Conservation (phyloP, 1,284 basidiomycete genomes). For the Wolfiporia cocos region DNA sequence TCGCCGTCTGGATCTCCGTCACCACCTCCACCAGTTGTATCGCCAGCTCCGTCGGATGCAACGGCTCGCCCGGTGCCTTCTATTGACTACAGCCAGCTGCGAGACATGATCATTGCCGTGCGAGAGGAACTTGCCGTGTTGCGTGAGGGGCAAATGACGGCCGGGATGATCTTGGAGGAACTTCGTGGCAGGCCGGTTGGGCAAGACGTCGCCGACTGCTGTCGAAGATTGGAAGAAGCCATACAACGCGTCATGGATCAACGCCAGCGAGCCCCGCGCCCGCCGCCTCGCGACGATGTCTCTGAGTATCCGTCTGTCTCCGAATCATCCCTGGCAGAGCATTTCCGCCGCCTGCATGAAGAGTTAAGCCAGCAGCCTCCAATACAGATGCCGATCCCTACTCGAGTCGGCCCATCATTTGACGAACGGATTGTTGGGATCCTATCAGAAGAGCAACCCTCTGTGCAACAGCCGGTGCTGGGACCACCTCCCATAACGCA, state of each 20-base stretch:
- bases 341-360: constrained; percentile 19
- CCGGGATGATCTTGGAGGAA: constrained; percentile 45
- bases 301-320: constrained; percentile 14
- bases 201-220: constrained; percentile 29
- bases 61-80: constrained; percentile 36
- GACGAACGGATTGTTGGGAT: constrained; percentile 58
- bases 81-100: constrained; percentile 32
- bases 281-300: constrained; percentile 15
- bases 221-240: constrained; percentile 36
- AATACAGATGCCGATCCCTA: constrained; percentile 36
- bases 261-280: constrained; percentile 8
- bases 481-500: constrained; percentile 48
- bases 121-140: constrained; percentile 45
- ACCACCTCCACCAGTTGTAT: constrained; percentile 30
- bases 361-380: constrained; percentile 21
- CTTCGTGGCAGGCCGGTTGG: constrained; percentile 24
- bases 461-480: constrained; percentile 35
- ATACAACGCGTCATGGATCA: constrained; percentile 28
- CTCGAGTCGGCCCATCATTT: constrained; percentile 40
- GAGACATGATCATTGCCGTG: constrained; percentile 42
- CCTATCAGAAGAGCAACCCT: constrained; percentile 35
- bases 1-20: constrained; percentile 26
- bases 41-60: constrained; percentile 33
- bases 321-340: constrained; percentile 22
- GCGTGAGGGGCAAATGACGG: constrained; percentile 50